Evolutionary conservation across 2,329 filamentous ascomycete species (phyloP), one percentile per base, ranked within the genome.

Genomic region (Sphaceloma murrayae): DNA sequence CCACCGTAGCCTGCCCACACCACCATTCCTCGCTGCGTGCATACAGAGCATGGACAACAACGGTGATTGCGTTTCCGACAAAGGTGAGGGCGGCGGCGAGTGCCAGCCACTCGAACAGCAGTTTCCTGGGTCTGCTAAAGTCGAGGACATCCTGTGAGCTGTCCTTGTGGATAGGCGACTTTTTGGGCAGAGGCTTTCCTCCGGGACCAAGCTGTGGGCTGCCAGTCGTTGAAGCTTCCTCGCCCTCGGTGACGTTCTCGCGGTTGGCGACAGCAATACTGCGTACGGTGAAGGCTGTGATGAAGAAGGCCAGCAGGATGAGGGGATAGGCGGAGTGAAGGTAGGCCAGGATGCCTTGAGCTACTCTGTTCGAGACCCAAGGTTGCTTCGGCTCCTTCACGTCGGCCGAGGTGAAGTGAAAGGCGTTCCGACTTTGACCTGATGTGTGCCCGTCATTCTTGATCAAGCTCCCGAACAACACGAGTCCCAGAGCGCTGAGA

Each of bases 111-210:
- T 81, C 77, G 62, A 94, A 94, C 38, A 85, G 67, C 27, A 77
- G 69, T 60, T 84, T 85, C 53, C 78, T 71, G 34, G 71, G 67
- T n/a, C 68, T 73, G 49, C 79, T 80, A 60, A 86, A 78, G 53
- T 77, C 72, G 51, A 67, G 66, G 48, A 64, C 65, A 18, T 55
- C 53, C 50, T 64, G 60, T 13, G 30, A 29, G 42, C 60, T 60
- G 48, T 67, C 62, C 54, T 69, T 67, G 51, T 67, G 67, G 59
- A 69, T 57, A n/a, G 52, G 43, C 55, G 66, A 68, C 57, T 62
- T 77, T 58, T 78, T 82, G 48, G 86, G 87, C 44, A 95, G 69
- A 24, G 86, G 86, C 61, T 93, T 88, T 53, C 88, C 89, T 46
- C 85, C 88, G 1, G 88, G 87, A n/a, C 88, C 88, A 43, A 73